Base-by-base conservation (phyloP, 2,329 filamentous ascomycete species). In the Microsporum audouinii region DNA sequence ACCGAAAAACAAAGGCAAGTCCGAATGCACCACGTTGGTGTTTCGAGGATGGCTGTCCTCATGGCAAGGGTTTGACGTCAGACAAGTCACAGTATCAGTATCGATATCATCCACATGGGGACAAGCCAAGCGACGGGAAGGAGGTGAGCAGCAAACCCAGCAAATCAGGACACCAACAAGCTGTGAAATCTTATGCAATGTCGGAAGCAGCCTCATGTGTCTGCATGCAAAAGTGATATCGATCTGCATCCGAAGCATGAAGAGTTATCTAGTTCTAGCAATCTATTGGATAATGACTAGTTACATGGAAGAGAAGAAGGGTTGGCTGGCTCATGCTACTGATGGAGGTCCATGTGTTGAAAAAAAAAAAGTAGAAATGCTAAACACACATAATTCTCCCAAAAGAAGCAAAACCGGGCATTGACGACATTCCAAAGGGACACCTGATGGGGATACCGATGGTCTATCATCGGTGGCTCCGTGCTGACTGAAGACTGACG, bases 211-310 rank as follows among this genome's bases (percentile, higher is more conserved):
- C 14, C 51, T 55, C 51, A 17, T 23, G 14, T n/a, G 39, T 23
- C 51, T 55, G 51, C 49, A 34, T 33, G 49, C 14, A 14, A 17
- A 55, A 33, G 12, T 3, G 2, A n/a, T 55, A 55, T 34, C 51
- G 51, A 55, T 55, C 51, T 55, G 51, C 51, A 55, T 36, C 31
- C 14, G 51, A 55, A 36, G 51, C 51, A 33, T 55, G 51, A 55
- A 55, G 33, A 55, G 36, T 55, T 55, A 34, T 55, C 51, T 34
- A 55, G 31, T n/a, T n/a, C 8, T n/a, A 10, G n/a, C 51, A 55
- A 31, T 55, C 51, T 29, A 55, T 55, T 55, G 51, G 51, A 17
- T 36, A 29, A 36, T n/a, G 51, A 6, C 31, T 23, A 36, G 51
- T n/a, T 55, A 51, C 3, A 12, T 29, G 27, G 23, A 55, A n/a